phyloP scores from a whole-genome alignment of 2,329 filamentous ascomycete species.

The Aspergillus ustus region DNA sequence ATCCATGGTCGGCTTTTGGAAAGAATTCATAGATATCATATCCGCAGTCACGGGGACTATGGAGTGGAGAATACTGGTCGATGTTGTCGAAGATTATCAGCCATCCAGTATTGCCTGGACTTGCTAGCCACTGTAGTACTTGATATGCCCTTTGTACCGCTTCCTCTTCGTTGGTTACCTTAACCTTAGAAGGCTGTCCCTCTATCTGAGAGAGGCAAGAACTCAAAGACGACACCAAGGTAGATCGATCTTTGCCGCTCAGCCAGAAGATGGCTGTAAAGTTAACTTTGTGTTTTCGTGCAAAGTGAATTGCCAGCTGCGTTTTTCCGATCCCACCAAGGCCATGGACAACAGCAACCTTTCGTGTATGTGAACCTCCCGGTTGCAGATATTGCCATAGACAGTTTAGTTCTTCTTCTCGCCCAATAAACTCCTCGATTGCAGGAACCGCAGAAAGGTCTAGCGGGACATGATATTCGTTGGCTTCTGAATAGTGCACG shows the following conservation, averaged over 20 bases:
- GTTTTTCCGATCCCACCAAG: constrained; percentile 34
- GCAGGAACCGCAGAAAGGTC: constrained; percentile 19
- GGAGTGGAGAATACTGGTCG: constrained; percentile 26
- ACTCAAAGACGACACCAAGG: constrained; percentile 26
- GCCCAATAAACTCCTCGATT: constrained; percentile 22
- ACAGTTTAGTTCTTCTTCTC: constrained; percentile 20
- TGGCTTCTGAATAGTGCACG: constrained; percentile 1
- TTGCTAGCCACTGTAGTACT: constrained; percentile 22
- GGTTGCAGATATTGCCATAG: constrained; percentile 25
- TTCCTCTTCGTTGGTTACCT: constrained; percentile 18
- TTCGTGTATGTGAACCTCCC: constrained; percentile 9
- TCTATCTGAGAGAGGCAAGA: constrained; percentile 22
- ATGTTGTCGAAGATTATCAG: constrained; percentile 37
- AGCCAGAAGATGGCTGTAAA: constrained; percentile 35
- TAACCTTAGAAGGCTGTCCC: constrained; percentile 5
- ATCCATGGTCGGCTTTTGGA: too few species aligned
- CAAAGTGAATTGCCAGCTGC: constrained; percentile 29
- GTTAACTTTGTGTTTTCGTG: constrained; percentile 26
- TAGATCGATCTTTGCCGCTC: constrained; percentile 26
- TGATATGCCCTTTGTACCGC: constrained; percentile 20
- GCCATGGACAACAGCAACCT: constrained; percentile 26
- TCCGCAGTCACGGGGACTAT: constrained; percentile 18
- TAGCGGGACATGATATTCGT: constrained; percentile 16
- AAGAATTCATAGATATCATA: too few species aligned
- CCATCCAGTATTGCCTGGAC: constrained; percentile 27